Conservation (phyloP, 495 filamentous ascomycete species). For the Podospora anserina region DNA sequence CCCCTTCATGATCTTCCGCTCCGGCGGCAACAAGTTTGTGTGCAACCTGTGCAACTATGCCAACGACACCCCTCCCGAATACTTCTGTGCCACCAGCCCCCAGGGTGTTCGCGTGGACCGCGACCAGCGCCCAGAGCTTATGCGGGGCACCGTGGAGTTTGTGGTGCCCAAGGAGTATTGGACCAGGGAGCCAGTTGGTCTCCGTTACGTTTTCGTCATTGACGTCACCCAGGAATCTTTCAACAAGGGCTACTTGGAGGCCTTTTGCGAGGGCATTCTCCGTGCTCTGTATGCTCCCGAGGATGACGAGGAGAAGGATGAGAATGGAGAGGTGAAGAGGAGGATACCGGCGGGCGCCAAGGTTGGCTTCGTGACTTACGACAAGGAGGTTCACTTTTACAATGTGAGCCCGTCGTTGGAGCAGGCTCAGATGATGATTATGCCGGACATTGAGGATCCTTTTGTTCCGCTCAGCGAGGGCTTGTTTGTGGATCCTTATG, state of each 20-base stretch:
- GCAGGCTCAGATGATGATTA: constrained; percentile 95
- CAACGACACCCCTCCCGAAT: constrained; percentile 89
- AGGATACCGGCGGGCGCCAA: constrained; percentile 75
- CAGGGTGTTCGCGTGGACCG: constrained; percentile 85
- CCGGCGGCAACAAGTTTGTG: constrained; percentile 91
- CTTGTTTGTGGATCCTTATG: constrained; percentile 92
- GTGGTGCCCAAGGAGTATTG: constrained; percentile 97
- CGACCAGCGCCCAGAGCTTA: constrained; percentile 83
- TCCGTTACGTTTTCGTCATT: constrained; percentile 87
- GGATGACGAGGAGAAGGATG: constrained; percentile 50
- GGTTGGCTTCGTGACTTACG: constrained; percentile 93
- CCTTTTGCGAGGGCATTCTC: constrained; percentile 85
- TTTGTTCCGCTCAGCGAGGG: constrained; percentile 92
- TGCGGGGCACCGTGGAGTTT: constrained; percentile 90
- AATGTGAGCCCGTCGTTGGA: constrained; percentile 79
- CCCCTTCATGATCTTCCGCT: constrained; percentile 95
- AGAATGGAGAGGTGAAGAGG: constrained; percentile 55
- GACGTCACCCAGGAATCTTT: constrained; percentile 88
- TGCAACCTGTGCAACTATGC: constrained; percentile 99
- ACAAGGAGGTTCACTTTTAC: constrained; percentile 96
- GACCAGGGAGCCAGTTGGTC: constrained; percentile 86
- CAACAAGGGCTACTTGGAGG: constrained; percentile 85
- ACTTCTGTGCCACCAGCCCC: constrained; percentile 87
- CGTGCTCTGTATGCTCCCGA: constrained; percentile 74
- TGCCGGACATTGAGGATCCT: constrained; percentile 96